Percentiles rank a stretch among this genome's conserved stretches.
phyloP scores from a whole-genome alignment of 805 yeast species.

The Lipomyces chichibuensis region DNA sequence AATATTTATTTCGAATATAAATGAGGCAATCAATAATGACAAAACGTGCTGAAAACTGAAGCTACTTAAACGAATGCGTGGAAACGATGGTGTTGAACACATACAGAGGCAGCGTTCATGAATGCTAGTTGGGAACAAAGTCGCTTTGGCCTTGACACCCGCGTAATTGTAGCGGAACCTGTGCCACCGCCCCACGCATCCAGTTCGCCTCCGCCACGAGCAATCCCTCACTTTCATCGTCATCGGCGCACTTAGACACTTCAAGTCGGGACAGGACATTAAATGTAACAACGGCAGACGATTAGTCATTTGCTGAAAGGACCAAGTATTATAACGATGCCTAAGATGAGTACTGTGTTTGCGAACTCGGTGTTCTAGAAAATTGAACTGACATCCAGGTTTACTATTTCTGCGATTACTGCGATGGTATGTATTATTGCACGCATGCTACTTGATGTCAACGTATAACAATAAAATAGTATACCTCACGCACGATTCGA shows the following conservation, averaged over 20 bases:
- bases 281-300: background rate
- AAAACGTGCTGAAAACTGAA: too few species aligned
- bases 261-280: background rate
- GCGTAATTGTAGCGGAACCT: background rate
- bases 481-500: slow-evolving; percentile 83
- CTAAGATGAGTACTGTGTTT: slow-evolving; percentile 38
- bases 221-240: background rate
- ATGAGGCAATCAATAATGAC: background rate
- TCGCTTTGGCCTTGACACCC: background rate
- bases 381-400: slow-evolving; percentile 19
- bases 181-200: background rate
- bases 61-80: too few species aligned
- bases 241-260: background rate
- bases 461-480: slow-evolving; percentile 44
- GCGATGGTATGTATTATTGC: slow-evolving; percentile 53
- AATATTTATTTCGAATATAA: background rate
- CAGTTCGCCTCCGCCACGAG: background rate
- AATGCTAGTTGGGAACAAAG: background rate
- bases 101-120: background rate
- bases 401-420: slow-evolving; percentile 66
- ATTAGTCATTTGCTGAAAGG: background rate
- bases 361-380: background rate
- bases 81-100: too few species aligned
- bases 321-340: slow-evolving; percentile 30
- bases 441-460: background rate